Evolutionary conservation across 768 basidiomycete genomes (phyloP), one percentile per base, ranked within the genome.

Genomic region (Royoungia palumana): DNA sequence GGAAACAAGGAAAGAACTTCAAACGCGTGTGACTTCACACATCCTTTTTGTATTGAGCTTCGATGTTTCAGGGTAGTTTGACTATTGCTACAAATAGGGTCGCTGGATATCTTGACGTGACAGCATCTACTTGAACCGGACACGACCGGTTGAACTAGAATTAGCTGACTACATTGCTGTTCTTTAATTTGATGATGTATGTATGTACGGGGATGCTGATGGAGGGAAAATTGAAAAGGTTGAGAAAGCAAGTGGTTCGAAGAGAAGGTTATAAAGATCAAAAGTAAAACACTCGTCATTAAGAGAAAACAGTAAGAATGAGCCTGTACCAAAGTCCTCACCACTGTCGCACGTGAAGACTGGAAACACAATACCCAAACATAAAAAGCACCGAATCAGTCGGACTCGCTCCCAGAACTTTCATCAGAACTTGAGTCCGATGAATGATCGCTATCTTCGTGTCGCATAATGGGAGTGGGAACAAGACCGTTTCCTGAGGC

Each of bases 401-500:
- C 88, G 20, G 88, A 89, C 59, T 91, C 88, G 62, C 85, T 89
- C 56, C 81, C 88, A 46, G 89, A 91, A 65, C 86, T 88, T 51
- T 88, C 87, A 40, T 79, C 85, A 37, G 82, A 84, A 68, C 86
- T 88, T 10, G 87, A 85, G 65, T 91, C 88, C 41, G 86, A 89
- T 28, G 85, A 86, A 60, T 76, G 83, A 47, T 88, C 88, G 60
- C 85, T 88, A 51, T 83, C 76, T 21, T 69, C 59, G n/a, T 50
- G 65, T 32, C 66, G 54, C 8, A 46, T 46, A 21, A 72, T 73
- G 38, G 68, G 63, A 32, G 67, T 24, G 14, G 69, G 59, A 6
- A 70, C 55, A 17, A 66, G 52, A 10, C 66, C 61, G 35, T 68
- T 73, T 41, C 71, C 73, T 35, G 74, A 71, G 32, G 75, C 75